Percentiles rank a stretch among this genome's conserved stretches.
These are phyloP conservation scores for Oryza australiensis DNA, from an alignment of 176 grass and related monocot genomes.

Conservation along the genomic window DNA sequence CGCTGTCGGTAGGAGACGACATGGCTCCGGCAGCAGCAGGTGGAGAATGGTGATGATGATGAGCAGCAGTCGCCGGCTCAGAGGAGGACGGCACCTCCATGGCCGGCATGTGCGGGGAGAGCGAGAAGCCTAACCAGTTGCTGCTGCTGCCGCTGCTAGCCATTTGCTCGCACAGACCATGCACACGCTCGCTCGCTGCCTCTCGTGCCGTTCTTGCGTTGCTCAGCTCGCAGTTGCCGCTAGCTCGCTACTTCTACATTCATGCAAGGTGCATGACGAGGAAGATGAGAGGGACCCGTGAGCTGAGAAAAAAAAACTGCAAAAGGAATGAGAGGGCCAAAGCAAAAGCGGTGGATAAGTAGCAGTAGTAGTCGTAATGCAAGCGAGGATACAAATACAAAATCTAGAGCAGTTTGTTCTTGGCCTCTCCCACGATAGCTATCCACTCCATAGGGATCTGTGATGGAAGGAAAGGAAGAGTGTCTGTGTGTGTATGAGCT, in stretches of 20 bases:
- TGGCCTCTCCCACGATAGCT: constrained; percentile 15
- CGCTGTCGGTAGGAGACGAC: constrained; percentile 27
- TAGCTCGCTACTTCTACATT: not conserved
- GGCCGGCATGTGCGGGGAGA: constrained; percentile 56
- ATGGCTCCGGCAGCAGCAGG: constrained; percentile 23
- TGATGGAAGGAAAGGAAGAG: constrained; percentile 47
- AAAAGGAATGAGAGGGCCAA: constrained; percentile 33
- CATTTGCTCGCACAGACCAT: constrained; percentile 49
- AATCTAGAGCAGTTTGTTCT: constrained; percentile 15
- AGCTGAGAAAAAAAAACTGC: constrained; percentile 33
- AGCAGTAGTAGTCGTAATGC: not conserved
- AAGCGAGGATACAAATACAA: constrained; percentile 1
- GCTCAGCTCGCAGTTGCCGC: not conserved
- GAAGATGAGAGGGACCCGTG: constrained; percentile 18
- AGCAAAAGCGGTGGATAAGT: constrained; percentile 37
- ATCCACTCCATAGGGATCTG: constrained; percentile 62
- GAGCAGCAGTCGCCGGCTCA: constrained; percentile 29
- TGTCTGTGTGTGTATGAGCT: not conserved
- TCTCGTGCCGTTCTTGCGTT: not conserved
- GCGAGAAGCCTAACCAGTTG: constrained; percentile 94
- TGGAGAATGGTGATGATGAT: not conserved
- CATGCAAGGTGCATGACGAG: constrained; percentile 6
- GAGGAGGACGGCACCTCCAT: constrained; percentile 53
- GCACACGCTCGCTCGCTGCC: constrained; percentile 10
- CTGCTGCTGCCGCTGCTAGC: constrained; percentile 55